Conservation (phyloP, 768 basidiomycete species). For the Pleurotus platypus region DNA sequence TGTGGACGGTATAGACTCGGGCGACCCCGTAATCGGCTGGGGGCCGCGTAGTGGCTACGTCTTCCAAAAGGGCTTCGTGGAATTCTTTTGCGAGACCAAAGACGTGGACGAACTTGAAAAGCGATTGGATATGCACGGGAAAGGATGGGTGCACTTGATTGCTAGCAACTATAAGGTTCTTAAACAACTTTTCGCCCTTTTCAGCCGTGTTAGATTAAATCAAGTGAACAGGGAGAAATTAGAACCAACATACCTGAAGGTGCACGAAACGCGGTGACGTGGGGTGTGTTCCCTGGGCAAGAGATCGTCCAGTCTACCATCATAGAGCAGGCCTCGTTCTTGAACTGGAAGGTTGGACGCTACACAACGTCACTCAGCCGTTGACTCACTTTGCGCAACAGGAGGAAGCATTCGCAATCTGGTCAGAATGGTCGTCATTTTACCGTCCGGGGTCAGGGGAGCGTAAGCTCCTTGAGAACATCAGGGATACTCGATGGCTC, state of each 20-base stretch:
- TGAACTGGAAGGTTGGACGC: slow-evolving; percentile 85
- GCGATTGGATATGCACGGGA: slow-evolving; percentile 48
- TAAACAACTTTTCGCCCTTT: neutral
- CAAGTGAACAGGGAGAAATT: slow-evolving; percentile 69
- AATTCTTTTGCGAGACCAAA: slow-evolving; percentile 78
- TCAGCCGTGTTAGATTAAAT: slow-evolving; percentile 54
- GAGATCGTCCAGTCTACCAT: slow-evolving; percentile 96
- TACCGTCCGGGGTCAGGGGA: slow-evolving; percentile 76
- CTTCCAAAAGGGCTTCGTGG: slow-evolving; percentile 96
- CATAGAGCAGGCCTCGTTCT: slow-evolving; percentile 91
- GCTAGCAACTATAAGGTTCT: slow-evolving; percentile 76
- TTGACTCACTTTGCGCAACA: slow-evolving; percentile 23
- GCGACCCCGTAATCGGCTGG: slow-evolving; percentile 85
- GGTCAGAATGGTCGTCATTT: slow-evolving; percentile 91
- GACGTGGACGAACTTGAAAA: slow-evolving; percentile 60
- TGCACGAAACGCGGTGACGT: slow-evolving; percentile 92
- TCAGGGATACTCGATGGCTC: slow-evolving; percentile 80
- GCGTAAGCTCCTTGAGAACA: slow-evolving; percentile 65
- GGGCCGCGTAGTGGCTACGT: slow-evolving; percentile 92
- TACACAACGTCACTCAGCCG: too few species aligned
- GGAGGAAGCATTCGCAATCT: slow-evolving; percentile 96
- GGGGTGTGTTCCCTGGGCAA: slow-evolving; percentile 97
- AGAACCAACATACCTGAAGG: slow-evolving; percentile 75
- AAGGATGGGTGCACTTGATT: slow-evolving; percentile 79
- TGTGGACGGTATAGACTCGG: slow-evolving; percentile 73